Conservation (phyloP, 2,329 filamentous ascomycete species). For the Cercospora sojina region DNA sequence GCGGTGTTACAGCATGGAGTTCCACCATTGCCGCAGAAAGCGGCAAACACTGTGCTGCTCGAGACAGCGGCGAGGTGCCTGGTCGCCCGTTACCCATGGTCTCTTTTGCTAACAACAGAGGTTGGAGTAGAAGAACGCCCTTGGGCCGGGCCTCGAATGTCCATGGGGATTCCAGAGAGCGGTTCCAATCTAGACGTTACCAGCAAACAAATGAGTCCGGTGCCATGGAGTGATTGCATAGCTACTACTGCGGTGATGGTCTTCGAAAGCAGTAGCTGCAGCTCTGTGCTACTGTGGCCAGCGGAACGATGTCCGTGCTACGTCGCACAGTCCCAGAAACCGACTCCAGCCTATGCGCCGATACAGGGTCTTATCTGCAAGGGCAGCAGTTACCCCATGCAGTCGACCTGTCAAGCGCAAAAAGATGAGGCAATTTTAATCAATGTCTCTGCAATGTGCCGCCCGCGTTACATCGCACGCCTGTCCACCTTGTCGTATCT, state of each 20-base stretch:
- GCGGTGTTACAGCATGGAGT: background rate
- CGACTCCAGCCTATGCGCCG: background rate
- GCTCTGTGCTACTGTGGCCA: constrained; percentile 3
- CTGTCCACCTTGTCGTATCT: background rate
- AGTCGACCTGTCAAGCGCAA: constrained; percentile 18
- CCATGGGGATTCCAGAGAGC: background rate
- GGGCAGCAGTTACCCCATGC: constrained; percentile 7
- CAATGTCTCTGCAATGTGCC: constrained; percentile 6
- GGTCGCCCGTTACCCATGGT: background rate
- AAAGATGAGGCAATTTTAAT: constrained; percentile 5
- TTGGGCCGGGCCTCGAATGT: background rate
- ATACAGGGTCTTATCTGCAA: constrained; percentile 5
- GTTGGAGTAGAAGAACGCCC: background rate
- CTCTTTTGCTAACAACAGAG: background rate
- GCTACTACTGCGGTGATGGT: constrained; percentile 3
- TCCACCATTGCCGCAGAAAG: background rate
- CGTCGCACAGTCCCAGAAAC: constrained; percentile 7
- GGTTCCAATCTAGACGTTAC: background rate
- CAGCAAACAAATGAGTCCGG: background rate
- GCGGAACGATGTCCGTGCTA: background rate
- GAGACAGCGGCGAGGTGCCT: background rate
- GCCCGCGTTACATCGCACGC: constrained; percentile 4
- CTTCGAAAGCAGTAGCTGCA: constrained; percentile 6
- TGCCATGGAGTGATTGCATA: background rate
- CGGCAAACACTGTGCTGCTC: constrained; percentile 2